Percentiles rank a stretch among this genome's conserved stretches.
phyloP scores from a whole-genome alignment of 257 asterid genomes.

The Gynochthodes officinalis region DNA sequence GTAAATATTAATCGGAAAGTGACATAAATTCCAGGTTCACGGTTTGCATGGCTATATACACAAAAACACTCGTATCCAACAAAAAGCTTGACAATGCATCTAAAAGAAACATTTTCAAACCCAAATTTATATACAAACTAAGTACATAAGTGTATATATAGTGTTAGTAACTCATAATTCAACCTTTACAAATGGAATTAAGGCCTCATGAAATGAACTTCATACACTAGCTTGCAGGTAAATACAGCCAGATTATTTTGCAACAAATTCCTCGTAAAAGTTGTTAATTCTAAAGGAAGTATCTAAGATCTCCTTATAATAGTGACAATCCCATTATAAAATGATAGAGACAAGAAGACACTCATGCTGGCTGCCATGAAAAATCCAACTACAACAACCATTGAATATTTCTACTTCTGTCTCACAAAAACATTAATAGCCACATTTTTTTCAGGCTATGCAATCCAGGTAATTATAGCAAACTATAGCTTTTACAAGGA shows the following conservation, averaged over 20 bases:
- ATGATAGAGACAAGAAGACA: neutral
- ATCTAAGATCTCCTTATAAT: neutral
- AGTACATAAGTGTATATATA: neutral
- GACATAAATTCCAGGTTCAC: neutral
- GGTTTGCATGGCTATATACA: neutral
- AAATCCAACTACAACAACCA: neutral
- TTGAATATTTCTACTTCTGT: neutral
- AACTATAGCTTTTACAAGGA: neutral
- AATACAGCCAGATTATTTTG: neutral
- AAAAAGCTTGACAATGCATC: neutral
- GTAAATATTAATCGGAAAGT: neutral
- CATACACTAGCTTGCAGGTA: neutral
- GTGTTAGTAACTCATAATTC: neutral
- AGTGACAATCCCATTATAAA: neutral
- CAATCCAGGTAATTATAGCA: neutral
- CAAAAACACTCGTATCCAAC: neutral
- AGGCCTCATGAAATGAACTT: neutral
- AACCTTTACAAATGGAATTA: neutral
- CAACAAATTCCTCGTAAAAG: neutral
- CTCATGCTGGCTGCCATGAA: neutral
- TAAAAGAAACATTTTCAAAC: neutral
- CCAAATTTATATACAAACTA: neutral
- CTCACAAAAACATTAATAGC: neutral
- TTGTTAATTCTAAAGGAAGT: neutral
- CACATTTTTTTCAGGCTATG: neutral